Evolutionary conservation across 352 stramenopile genomes (phyloP), one percentile per base, ranked within the genome.

Genomic region (Elongisporangium anandrum): DNA sequence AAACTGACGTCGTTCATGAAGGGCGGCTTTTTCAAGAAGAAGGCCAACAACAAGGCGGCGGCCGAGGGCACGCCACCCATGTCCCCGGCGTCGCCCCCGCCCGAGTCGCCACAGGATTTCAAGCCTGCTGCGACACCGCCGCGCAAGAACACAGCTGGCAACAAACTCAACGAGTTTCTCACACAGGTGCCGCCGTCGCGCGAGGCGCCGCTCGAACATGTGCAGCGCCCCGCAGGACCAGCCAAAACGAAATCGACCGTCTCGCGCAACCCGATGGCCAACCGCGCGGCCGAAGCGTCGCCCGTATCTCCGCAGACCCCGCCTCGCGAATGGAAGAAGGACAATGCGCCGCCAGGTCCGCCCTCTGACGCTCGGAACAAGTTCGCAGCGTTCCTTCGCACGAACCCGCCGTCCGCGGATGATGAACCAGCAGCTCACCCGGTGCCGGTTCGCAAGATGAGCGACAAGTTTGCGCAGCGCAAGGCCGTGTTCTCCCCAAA

Each of bases 1-100:
- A 94, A 91, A 57, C 77, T 94, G 60, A 66, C 79, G 34, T 77
- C 65, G 21, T 92, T 94, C 64, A 92, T 93, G 85, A 94, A 91
- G 51, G 72, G 78, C 20, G 79, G 72, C 20, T 94, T 94, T 57
- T 72, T 92, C 56, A 69, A 61, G 9, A 73, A 81, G 54, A 88
- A 83, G 55, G 61, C 66, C 49, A 60, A 66, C 19, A 54, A 51
- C 24, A 56, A 24, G 3, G 38, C 62, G 16, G 70, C 69, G 0
- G 68, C 75, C 7, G 61, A 87, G 24, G 73, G 79, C 47, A 94
- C 81, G 17, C 84, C 81, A 19, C 61, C 55, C 50, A 45, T 34
- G 52, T 55, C 57, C n/a, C 64, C 57, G 10, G 48, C 64, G 15
- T 23, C 65, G 17, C 69, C 73, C 19, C 63, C 65, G 10, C 61